Evolutionary conservation across 495 filamentous ascomycete species (phyloP).

Genomic region (Lophiostoma macrostomum): DNA sequence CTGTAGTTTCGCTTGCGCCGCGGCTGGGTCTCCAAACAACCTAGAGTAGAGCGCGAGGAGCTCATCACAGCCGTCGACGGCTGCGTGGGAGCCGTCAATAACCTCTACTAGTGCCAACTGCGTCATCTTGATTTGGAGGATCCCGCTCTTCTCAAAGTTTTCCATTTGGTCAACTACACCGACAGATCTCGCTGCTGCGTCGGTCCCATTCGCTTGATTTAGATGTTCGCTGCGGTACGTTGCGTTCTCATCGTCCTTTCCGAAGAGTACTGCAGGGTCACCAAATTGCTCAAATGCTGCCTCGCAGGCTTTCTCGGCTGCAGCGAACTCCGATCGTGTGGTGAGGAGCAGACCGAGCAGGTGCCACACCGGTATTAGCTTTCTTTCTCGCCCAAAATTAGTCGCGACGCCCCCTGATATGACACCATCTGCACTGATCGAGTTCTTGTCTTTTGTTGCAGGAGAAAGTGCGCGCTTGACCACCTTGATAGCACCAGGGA

Average conservation of each 20-base stretch:
- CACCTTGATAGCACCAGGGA: slow-evolving; percentile 71
- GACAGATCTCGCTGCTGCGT: neutral
- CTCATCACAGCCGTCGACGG: slow-evolving; percentile 79
- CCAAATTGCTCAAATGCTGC: slow-evolving; percentile 85
- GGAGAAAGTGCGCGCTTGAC: slow-evolving; percentile 59
- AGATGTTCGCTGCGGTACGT: slow-evolving; percentile 33
- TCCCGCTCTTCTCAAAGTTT: slow-evolving; percentile 70
- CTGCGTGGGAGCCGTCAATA: slow-evolving; percentile 72
- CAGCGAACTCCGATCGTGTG: slow-evolving; percentile 77
- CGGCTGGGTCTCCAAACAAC: slow-evolving; percentile 63
- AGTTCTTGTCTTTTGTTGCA: slow-evolving; percentile 35
- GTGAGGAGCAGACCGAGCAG: slow-evolving; percentile 80
- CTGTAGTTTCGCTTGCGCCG: slow-evolving; percentile 29
- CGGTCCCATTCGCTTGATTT: slow-evolving; percentile 17
- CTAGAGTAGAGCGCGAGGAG: slow-evolving; percentile 76
- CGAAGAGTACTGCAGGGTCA: slow-evolving; percentile 37
- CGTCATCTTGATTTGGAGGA: slow-evolving; percentile 91
- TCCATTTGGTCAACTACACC: slow-evolving; percentile 71
- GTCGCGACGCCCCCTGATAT: slow-evolving; percentile 41
- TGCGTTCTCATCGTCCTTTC: slow-evolving; percentile 21
- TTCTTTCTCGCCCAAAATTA: slow-evolving; percentile 46
- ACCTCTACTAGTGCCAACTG: slow-evolving; percentile 82
- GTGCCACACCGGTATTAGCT: slow-evolving; percentile 75
- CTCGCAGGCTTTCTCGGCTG: slow-evolving; percentile 76
- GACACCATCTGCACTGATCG: slow-evolving; percentile 24